Percentiles rank a stretch among this genome's conserved stretches.
These are phyloP conservation scores for Cornus suecica DNA, from an alignment of 148 eudicot species.

Conservation along the genomic window DNA sequence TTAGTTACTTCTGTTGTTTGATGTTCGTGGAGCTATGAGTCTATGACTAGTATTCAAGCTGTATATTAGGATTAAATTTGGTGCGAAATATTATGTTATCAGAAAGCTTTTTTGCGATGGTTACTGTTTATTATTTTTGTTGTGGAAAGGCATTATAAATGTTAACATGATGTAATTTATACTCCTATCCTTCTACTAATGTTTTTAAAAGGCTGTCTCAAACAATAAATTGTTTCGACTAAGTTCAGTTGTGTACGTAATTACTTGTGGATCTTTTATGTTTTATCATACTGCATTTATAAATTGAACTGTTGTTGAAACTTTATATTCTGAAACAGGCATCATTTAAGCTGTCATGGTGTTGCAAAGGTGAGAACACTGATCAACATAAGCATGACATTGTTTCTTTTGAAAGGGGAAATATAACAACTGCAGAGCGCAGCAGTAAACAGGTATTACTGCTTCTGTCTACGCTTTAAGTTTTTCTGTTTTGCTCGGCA, in stretches of 20 bases:
- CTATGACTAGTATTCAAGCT: not conserved
- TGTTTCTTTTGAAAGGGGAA: constrained; percentile 92
- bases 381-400: constrained; percentile 90
- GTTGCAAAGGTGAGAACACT: constrained; percentile 66
- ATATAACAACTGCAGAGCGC: constrained; percentile 80
- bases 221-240: too few species aligned
- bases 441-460: constrained; percentile 91
- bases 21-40: not conserved
- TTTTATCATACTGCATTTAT: not conserved
- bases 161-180: too few species aligned
- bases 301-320: constrained; percentile 4
- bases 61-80: not conserved
- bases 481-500: not conserved
- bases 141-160: not conserved
- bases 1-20: not conserved
- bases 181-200: too few species aligned
- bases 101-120: constrained; percentile 1
- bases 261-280: not conserved
- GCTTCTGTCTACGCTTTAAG: constrained; percentile 7
- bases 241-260: not conserved
- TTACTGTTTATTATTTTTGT: not conserved
- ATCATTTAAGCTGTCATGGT: constrained; percentile 90
- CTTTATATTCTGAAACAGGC: constrained; percentile 53
- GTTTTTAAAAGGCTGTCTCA: too few species aligned
- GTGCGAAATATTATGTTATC: not conserved